Conservation (phyloP, 164 flowering plant species). For the Platanus orientalis region DNA sequence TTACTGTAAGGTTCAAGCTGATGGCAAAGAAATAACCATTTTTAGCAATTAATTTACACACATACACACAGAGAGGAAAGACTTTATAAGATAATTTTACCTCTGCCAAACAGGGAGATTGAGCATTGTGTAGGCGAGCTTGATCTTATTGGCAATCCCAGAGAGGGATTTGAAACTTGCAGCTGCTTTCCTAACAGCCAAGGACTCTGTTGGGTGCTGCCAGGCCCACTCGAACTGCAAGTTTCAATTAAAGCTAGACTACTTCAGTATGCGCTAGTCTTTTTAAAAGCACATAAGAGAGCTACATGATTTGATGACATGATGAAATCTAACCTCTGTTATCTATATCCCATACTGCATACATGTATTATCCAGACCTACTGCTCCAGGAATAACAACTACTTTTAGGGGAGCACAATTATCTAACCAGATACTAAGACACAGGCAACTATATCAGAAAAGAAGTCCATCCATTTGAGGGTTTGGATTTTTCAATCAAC, state of each 20-base stretch:
- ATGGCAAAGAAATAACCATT: slow-evolving; percentile 1
- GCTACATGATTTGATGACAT: no score
- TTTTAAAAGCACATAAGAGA: no score
- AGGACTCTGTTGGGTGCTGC: slow-evolving; percentile 88
- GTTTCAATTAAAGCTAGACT: neutral
- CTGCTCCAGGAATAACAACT: no score
- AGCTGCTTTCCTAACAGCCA: slow-evolving; percentile 80
- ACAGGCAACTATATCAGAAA: no score
- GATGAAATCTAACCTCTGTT: no score
- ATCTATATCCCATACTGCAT: no score
- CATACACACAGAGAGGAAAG: neutral
- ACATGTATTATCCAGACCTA: no score
- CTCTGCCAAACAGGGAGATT: slow-evolving; percentile 74
- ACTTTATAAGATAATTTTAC: slow-evolving; percentile 25
- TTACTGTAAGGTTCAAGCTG: slow-evolving; percentile 72
- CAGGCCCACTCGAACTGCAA: slow-evolving; percentile 99
- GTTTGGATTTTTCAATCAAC: no score
- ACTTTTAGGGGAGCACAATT: no score
- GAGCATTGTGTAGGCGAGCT: slow-evolving; percentile 85
- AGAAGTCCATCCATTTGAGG: no score
- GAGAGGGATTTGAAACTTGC: slow-evolving; percentile 57
- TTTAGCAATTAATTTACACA: neutral
- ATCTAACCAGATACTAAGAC: no score
- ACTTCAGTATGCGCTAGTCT: slow-evolving; percentile 1
- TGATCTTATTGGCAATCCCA: slow-evolving; percentile 72